A percentile compares a stretch with the other conserved stretches of the same genome.
Evolutionary conservation across 495 filamentous ascomycete species (phyloP).

Genomic region (Aspergillus conjunctus): DNA sequence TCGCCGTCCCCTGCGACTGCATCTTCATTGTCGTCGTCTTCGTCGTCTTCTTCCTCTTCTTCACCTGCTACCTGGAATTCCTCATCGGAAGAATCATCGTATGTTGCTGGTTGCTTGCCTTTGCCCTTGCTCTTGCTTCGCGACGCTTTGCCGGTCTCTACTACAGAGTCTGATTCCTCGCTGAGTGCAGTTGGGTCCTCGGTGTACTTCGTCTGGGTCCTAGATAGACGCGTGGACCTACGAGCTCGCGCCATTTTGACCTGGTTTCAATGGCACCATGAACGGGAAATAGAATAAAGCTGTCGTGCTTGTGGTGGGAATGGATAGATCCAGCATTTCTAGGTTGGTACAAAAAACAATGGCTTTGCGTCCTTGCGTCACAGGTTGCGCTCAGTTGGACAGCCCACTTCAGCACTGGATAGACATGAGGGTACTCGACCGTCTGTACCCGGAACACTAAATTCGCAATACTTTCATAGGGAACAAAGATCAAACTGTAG

Average conservation of each 20-base stretch:
- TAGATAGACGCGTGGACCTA: conserved; percentile 42
- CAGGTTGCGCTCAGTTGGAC: neutral
- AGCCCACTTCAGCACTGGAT: neutral
- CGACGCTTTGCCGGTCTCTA: neutral
- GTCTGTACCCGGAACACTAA: neutral
- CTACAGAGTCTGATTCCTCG: conserved; percentile 26
- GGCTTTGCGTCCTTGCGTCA: neutral
- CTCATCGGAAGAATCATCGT: conserved; percentile 32
- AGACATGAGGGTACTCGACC: neutral
- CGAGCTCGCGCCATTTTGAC: conserved; percentile 35
- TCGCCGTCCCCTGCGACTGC: conserved; percentile 16
- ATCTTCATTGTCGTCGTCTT: conserved; percentile 21
- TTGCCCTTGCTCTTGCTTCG: conserved; percentile 30
- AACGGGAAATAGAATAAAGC: neutral
- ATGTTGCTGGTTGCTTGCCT: conserved; percentile 19
- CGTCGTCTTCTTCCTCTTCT: conserved; percentile 26
- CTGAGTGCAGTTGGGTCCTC: conserved; percentile 38
- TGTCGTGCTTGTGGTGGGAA: neutral
- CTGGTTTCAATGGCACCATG: neutral
- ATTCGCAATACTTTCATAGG: neutral
- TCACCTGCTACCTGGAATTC: conserved; percentile 15
- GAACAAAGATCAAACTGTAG: too few relatives aligned
- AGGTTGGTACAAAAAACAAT: neutral
- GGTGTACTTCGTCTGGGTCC: conserved; percentile 37
- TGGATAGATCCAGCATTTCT: conserved; percentile 8